Base-by-base conservation (phyloP, 1,139 yeast genomes). In the Petasospora fabianii region DNA sequence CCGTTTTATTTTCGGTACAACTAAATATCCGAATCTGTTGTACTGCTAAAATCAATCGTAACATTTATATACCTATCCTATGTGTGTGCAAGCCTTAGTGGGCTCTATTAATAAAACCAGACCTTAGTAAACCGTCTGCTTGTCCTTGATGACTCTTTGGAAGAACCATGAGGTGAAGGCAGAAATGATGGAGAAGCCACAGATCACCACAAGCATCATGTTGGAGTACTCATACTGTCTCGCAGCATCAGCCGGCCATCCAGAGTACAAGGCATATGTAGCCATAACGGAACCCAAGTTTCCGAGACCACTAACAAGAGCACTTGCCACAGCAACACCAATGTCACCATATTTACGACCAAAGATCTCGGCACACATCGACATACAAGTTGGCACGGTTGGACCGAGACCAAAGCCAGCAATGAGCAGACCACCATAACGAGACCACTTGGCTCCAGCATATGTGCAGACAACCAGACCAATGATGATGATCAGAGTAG, bases 351-450 rank as follows among this genome's bases (percentile, higher is more conserved):
- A 83, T 35, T 75, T 68, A 5, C 73, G 69, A 11, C 73, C 75
- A 65, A 85, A 84, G 33, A 85, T 82, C 54, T 84, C 92, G 0
- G 92, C 81, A 0, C 90, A 66, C 85, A 87, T 79, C 1, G 95
- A 77, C 96, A 86, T 86, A 56, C 84, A 75, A 35, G 84, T 85
- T 24, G 96, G 96, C 18, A 85, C 95, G 0, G 96, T 86, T 16
- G 96, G 94, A 11, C 96, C 96, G 32, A 86, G 70, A 0, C 96
- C 96, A 55, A 80, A 84, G 0, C 96, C 96, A 16, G 85, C 78
- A 54, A 86, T 80, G 41, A 86, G 68, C 42, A 86, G 68, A 0
- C 96, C 96, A 4, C 78, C 95, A 58, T 85, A 86, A 50, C 77
- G 74, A 43, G 75, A 71, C 96, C 96, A 86, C 21, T 77, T 62